phyloP scores from a whole-genome alignment of 1,284 basidiomycete species.

The Apiotrichum gamsii region DNA sequence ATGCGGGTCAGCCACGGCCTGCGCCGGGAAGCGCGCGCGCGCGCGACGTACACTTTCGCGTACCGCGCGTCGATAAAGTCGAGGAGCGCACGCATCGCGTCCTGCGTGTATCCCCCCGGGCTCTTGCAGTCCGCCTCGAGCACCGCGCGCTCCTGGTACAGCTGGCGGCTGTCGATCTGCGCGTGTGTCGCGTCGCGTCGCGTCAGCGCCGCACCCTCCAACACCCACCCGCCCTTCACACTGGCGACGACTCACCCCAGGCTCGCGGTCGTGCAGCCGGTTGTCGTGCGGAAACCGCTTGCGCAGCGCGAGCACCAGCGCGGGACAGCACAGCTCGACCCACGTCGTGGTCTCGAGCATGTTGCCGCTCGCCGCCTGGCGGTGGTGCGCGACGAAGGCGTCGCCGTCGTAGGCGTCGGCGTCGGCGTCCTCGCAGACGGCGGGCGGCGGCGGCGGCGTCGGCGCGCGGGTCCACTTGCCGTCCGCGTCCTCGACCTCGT shows the following conservation, averaged over 20 bases:
- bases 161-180: not conserved
- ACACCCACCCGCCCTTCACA: not conserved
- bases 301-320: not conserved
- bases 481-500: not conserved
- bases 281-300: not conserved
- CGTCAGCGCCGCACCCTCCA: not conserved
- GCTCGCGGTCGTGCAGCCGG: not conserved
- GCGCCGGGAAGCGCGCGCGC: too few species aligned
- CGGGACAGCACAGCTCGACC: not conserved
- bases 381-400: not conserved
- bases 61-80: not conserved
- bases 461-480: not conserved
- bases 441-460: not conserved
- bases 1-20: not conserved
- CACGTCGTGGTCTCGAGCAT: not conserved
- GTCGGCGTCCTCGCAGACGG: too few species aligned
- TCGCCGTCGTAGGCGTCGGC: not conserved
- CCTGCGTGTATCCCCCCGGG: not conserved
- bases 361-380: not conserved
- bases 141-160: not conserved
- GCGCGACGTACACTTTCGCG: not conserved
- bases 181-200: not conserved
- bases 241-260: not conserved
- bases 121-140: not conserved
- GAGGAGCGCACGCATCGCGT: not conserved